Evolutionary conservation across 768 basidiomycete genomes (phyloP), one percentile per base, ranked within the genome.

Genomic region (Mycena olivaceomarginata): DNA sequence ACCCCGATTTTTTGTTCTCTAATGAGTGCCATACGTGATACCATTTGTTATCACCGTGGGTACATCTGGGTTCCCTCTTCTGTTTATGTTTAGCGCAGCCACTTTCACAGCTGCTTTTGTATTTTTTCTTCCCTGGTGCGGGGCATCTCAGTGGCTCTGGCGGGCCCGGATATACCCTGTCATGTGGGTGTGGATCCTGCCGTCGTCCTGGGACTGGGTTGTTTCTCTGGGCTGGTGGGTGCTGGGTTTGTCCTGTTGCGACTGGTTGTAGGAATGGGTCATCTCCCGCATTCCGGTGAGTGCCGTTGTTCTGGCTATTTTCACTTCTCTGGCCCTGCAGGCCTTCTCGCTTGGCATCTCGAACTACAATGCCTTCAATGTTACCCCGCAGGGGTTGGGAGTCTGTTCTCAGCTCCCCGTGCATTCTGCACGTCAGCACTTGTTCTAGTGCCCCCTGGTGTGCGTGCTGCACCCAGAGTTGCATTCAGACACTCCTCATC

Each of bases 1-100:
- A 68, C 18, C 1, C 67, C 67, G 2, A 39, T 37, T 57, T 57
- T 68, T 5, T 68, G 41, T 4, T 68, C 53, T 25, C 43, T 68
- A 0, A 20, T 8, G 4, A 68, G 39, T 57, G 67, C 13, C 57
- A 57, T 1, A 68, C 20, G 25, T 57, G 67, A 15, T 57, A 68
- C 67, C 67, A 68, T 12, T 68, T 68, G 18, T 68, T 37, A 13
- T 57, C 41, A n/a, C 20, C 39, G 31, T 56, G 67, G 3, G 1
- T 39, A 62, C 57, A 11, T 71, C 45, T 10, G 41, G n/a, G 20
- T 76, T 51, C 3, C 70, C 75, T 1, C n/a, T 53, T 5, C 76
- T 76, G 22, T 41, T 40, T 1, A 80, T 80, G 31, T 80, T 80
- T 12, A 80, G 40, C 43, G 76, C 64, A 1, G 76, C 72, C 4